phyloP scores from a whole-genome alignment of 2,329 filamentous ascomycete species.

The Sclerotinia nivalis region DNA sequence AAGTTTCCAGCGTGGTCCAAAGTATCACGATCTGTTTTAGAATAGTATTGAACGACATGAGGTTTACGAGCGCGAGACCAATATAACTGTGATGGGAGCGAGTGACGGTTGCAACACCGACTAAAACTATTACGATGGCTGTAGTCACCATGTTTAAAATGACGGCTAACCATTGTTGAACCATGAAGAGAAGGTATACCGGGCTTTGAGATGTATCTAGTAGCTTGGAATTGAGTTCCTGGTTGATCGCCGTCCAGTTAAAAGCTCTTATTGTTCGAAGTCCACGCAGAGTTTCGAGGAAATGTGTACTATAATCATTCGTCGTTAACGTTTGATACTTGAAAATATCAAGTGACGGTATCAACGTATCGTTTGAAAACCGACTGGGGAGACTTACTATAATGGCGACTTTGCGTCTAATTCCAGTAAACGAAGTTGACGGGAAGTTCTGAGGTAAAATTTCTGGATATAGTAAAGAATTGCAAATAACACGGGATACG shows the following conservation, averaged over 20 bases:
- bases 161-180: constrained; percentile 58
- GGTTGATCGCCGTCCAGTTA: constrained; percentile 33
- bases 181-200: constrained; percentile 56
- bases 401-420: constrained; percentile 48
- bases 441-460: constrained; percentile 49
- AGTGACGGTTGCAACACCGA: constrained; percentile 30
- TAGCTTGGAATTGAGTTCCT: neutral
- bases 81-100: constrained; percentile 38
- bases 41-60: neutral
- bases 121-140: constrained; percentile 26
- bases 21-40: neutral
- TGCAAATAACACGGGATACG: constrained; percentile 12
- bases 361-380: too few species aligned
- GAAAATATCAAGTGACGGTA: too few species aligned
- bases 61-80: constrained; percentile 43
- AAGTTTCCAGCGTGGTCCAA: neutral
- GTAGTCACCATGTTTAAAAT: constrained; percentile 35
- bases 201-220: constrained; percentile 39
- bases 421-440: constrained; percentile 50
- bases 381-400: constrained; percentile 35
- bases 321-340: neutral
- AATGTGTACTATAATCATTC: constrained; percentile 40
- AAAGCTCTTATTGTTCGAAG: constrained; percentile 48
- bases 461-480: constrained; percentile 40
- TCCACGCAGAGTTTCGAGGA: constrained; percentile 47